Conservation (phyloP, 1,139 yeast species). For the Insectozyma bohioensis region DNA sequence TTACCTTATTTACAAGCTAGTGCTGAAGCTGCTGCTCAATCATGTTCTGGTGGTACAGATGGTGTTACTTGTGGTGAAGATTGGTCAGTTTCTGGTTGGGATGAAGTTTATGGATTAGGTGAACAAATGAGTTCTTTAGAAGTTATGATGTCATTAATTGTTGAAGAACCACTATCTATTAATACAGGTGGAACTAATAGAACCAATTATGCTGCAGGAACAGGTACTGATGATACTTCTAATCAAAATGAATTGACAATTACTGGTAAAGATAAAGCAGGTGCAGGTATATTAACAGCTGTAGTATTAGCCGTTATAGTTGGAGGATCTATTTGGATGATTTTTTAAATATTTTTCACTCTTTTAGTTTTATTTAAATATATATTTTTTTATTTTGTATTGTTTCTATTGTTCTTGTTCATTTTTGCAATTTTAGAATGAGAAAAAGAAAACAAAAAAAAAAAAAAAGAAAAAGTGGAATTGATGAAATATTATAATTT, state of each 20-base stretch:
- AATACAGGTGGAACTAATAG: conserved; percentile 47
- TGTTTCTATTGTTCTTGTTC: too few species aligned
- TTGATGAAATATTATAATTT: neutral
- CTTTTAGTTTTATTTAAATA: neutral
- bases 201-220: conserved; percentile 51
- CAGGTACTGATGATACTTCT: conserved; percentile 23
- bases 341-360: conserved; percentile 22
- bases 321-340: conserved; percentile 49
- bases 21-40: conserved; percentile 66
- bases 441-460: neutral
- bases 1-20: conserved; percentile 45
- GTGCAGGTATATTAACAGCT: conserved; percentile 50
- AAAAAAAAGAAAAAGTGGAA: conserved; percentile 2
- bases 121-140: conserved; percentile 80
- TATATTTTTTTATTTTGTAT: neutral
- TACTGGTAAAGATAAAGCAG: conserved; percentile 43
- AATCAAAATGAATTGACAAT: conserved; percentile 33
- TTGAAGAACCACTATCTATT: conserved; percentile 35
- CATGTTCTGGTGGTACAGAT: conserved; percentile 73
- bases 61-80: conserved; percentile 76
- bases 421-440: neutral
- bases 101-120: conserved; percentile 69
- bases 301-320: conserved; percentile 35
- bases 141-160: conserved; percentile 44
- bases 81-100: conserved; percentile 62